Conservation (phyloP, 768 basidiomycete species). For the Candolleomyces aberdarensis region DNA sequence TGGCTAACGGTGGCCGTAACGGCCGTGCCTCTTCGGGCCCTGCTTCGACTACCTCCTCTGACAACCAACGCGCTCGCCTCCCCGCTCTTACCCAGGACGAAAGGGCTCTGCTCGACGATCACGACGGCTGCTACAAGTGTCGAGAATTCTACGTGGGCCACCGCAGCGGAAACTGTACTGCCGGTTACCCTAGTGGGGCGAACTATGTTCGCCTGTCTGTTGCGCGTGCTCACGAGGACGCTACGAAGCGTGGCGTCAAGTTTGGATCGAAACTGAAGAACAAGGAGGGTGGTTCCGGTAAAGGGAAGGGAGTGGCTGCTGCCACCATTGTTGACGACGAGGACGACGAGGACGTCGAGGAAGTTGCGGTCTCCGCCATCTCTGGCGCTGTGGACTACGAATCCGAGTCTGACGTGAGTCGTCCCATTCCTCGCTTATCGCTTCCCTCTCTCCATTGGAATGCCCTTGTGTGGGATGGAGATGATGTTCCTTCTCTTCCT, state of each 20-base stretch:
- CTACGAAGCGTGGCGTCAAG: conserved; percentile 9
- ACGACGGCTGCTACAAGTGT: conserved; percentile 16
- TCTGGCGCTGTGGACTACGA: too few relatives aligned
- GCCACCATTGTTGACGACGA: too few relatives aligned
- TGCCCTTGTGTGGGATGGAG: too few relatives aligned
- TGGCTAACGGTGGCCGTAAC: neutral
- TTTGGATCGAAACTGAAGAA: conserved; percentile 34
- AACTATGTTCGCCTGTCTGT: conserved; percentile 9
- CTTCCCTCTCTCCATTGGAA: too few relatives aligned
- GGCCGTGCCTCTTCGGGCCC: neutral
- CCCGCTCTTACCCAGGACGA: conserved; percentile 10
- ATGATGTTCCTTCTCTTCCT: too few relatives aligned
- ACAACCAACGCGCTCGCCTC: neutral
- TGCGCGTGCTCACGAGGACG: neutral
- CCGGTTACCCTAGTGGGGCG: conserved; percentile 6
- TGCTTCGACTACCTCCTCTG: conserved; percentile 1
- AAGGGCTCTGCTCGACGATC: conserved; percentile 9
- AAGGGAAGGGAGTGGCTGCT: conserved; percentile 10
- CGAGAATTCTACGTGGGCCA: conserved; percentile 13
- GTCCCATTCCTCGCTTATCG: too few relatives aligned
- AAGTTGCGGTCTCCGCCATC: too few relatives aligned
- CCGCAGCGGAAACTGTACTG: neutral
- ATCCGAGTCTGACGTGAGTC: too few relatives aligned
- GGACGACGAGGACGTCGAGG: too few relatives aligned
- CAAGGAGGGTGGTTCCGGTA: conserved; percentile 21